A percentile compares a stretch with the other conserved stretches of the same genome.
These are phyloP conservation scores for Colletotrichum horii DNA, from an alignment of 2,329 filamentous ascomycete species.

Conservation along the genomic window DNA sequence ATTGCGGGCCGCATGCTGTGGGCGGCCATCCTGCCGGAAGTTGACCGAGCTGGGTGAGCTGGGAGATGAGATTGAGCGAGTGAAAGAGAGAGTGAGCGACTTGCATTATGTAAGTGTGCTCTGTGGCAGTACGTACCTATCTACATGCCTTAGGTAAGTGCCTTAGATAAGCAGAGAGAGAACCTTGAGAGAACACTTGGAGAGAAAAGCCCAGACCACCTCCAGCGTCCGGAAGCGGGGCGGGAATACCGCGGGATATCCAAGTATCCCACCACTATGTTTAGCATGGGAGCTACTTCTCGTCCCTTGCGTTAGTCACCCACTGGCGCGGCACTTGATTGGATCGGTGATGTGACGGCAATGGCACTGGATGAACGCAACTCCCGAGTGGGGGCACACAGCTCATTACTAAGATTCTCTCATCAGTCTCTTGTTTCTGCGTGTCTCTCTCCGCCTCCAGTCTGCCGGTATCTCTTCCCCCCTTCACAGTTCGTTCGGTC, in stretches of 20 bases:
- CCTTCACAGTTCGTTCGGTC: background rate
- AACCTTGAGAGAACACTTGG: background rate
- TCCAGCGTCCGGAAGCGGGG: background rate
- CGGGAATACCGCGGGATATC: background rate
- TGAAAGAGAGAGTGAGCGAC: background rate
- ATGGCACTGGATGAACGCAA: slow-evolving; percentile 15
- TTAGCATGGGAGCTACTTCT: background rate
- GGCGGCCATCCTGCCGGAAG: slow-evolving; percentile 1
- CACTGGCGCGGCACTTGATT: background rate
- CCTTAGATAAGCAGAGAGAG: background rate
- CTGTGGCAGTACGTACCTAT: too few relatives aligned
- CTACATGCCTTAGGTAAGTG: background rate
- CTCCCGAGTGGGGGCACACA: background rate
- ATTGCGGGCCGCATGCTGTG: background rate
- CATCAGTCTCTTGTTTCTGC: background rate
- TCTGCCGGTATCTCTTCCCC: background rate
- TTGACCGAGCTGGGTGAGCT: slow-evolving; percentile 13
- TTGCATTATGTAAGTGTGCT: background rate
- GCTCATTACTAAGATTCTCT: slow-evolving; percentile 4
- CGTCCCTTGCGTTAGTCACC: background rate
- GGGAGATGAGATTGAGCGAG: background rate
- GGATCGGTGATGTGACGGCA: background rate
- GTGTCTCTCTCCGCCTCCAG: background rate
- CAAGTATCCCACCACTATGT: background rate
- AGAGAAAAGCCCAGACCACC: background rate